These are phyloP conservation scores for Pseudogymnoascus sp. DNA, from an alignment of 2,329 filamentous ascomycete species.

Conservation along the genomic window DNA sequence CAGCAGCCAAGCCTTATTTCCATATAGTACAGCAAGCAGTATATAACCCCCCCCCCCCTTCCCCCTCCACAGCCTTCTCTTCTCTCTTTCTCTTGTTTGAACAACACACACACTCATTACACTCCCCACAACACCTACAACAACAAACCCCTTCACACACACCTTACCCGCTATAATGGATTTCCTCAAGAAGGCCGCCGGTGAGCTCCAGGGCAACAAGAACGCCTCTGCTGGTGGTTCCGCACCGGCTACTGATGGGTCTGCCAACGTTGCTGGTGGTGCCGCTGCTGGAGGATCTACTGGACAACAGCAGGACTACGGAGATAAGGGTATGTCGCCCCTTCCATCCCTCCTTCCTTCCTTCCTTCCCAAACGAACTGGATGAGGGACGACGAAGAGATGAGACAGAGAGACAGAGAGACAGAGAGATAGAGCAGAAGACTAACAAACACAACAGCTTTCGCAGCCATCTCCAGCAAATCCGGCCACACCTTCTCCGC, in stretches of 20 bases:
- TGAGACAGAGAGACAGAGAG: background rate
- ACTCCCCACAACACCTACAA: background rate
- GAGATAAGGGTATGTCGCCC: conserved; percentile 41
- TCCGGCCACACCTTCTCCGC: conserved; percentile 35
- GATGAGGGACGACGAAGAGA: no score
- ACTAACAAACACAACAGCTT: conserved; percentile 24
- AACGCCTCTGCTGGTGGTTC: background rate
- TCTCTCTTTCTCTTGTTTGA: background rate
- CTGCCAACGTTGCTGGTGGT: background rate
- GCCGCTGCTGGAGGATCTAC: background rate
- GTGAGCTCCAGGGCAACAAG: conserved; percentile 9
- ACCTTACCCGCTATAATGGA: conserved; percentile 17
- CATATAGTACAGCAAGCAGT: no score
- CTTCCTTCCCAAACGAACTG: background rate
- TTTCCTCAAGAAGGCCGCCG: conserved; percentile 24
- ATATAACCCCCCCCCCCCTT: background rate
- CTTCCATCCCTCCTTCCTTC: background rate
- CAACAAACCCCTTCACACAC: background rate
- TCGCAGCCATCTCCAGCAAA: conserved; percentile 40
- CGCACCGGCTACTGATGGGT: background rate
- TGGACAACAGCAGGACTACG: conserved; percentile 24
- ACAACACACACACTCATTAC: background rate
- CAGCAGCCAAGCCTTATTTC: background rate
- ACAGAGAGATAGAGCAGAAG: background rate
- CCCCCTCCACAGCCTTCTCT: background rate